Base-by-base conservation (phyloP, 306 rosid species). In the Quercus ilex region DNA sequence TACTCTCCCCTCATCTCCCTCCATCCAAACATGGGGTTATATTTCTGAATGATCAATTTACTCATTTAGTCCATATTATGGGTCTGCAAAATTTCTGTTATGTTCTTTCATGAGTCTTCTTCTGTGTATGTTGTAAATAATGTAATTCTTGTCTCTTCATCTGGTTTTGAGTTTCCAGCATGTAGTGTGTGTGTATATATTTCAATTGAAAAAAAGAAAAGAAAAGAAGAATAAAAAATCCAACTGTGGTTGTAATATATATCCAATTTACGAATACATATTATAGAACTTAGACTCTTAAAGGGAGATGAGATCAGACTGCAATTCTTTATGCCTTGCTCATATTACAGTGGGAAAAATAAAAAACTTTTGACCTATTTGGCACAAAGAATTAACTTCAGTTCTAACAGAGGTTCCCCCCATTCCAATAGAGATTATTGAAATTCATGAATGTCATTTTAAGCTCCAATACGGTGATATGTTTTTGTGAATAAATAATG, bases 401-500 rank as follows among this genome's bases (percentile, higher is more conserved):
- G 72, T 35, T 31, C 72, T 9, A 35, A 19, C n/a, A 33, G 9
- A 63, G 18, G 5, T 67, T 67, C 3, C 13, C 19, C 19, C 35
- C 38, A 49, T 35, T 19, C 28, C 72, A 67, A 9, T 21, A 35
- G 20, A 19, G 26, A 67, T n/a, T 19, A 35, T 33, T 35, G 72
- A 67, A 67, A 33, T 67, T 67, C 72, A 35, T 67, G 25, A 4
- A 67, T 67, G 15, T 67, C 38, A 35, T 35, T 67, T 35, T 67
- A 19, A 67, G 72, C 51, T 67, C 17, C 51, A 19, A 15, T 63
- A 41, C 21, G 28, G 11, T n/a, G 52, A 18, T 75, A 38, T 41
- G 7, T 74, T 73, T 77, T 17, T 25, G 56, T 60, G 62, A 75
- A 63, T 62, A 65, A 82, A 28, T 73, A 51, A 77, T 74, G 81